phyloP scores from a whole-genome alignment of 2,329 filamentous ascomycete genomes.

The Epichloe brachyelytri region DNA sequence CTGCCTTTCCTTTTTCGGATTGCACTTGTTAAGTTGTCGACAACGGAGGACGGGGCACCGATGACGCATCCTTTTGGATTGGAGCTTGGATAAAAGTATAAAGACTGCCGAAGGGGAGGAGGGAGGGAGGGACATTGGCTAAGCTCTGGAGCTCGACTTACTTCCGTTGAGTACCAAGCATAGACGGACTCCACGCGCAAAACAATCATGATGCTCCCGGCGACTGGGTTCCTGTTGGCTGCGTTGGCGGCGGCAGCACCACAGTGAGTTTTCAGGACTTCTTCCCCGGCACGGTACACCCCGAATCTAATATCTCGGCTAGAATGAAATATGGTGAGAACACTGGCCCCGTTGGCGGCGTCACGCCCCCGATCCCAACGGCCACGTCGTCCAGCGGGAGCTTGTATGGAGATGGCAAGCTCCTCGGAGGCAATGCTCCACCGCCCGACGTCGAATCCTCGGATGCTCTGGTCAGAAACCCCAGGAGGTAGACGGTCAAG shows the following conservation, averaged over 20 bases:
- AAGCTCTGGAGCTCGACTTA: not conserved
- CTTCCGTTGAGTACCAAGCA: too few relatives aligned
- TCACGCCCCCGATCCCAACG: conserved; percentile 24
- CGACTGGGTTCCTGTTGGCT: not conserved
- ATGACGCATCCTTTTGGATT: not conserved
- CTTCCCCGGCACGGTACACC: not conserved
- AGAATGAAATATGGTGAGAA: conserved; percentile 25
- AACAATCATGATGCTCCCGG: conserved; percentile 24
- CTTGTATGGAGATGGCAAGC: conserved; percentile 24
- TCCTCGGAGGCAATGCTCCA: conserved; percentile 27
- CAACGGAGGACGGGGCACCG: not conserved
- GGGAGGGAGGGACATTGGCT: too few relatives aligned
- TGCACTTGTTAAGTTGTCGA: not conserved
- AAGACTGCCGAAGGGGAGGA: not conserved
- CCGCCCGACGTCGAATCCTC: conserved; percentile 24
- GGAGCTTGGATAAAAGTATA: not conserved
- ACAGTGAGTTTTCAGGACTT: not conserved
- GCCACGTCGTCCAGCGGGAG: conserved; percentile 25
- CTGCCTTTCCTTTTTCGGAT: not conserved
- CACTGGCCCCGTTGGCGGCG: conserved; percentile 26
- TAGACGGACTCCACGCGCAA: conserved; percentile 19
- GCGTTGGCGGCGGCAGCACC: not conserved
- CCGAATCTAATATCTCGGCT: not conserved
- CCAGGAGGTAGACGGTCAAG: conserved; percentile 35
- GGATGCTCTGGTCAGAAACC: conserved; percentile 25